phyloP scores from a whole-genome alignment of 169 alveolate genomes.

The Cryptosporidium meleagridis region DNA sequence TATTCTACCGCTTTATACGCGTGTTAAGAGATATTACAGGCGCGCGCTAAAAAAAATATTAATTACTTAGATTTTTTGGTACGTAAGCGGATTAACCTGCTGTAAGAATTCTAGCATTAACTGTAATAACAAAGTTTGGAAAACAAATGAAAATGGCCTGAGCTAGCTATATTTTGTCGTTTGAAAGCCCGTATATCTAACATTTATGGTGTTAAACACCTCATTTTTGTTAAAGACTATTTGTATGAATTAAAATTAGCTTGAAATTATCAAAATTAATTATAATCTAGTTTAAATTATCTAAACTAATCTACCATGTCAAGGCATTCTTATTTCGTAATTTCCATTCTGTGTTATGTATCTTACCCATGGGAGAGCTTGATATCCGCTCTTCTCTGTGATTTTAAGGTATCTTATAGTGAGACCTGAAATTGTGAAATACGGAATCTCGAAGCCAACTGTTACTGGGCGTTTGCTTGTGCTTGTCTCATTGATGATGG shows the following conservation, averaged over 20 bases:
- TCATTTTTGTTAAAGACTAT: not conserved
- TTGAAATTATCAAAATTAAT: not conserved
- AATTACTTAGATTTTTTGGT: not conserved
- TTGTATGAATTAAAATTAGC: not conserved
- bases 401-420: slow-evolving; percentile 97
- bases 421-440: slow-evolving; percentile 98
- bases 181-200: not conserved
- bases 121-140: not conserved
- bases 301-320: not conserved
- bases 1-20: slow-evolving; percentile 69
- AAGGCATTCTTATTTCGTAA: slow-evolving; percentile 96
- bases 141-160: not conserved
- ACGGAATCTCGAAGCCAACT: slow-evolving; percentile 99
- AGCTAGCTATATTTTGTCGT: not conserved
- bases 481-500: slow-evolving; percentile 81
- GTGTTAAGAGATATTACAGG: slow-evolving; percentile 68
- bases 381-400: slow-evolving; percentile 96
- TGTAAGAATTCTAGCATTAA: not conserved
- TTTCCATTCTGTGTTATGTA: slow-evolving; percentile 99
- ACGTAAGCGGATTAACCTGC: not conserved
- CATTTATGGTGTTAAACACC: not conserved
- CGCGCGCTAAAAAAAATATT: slow-evolving; percentile 15
- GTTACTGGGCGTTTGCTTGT: slow-evolving; percentile 91
- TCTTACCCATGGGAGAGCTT: slow-evolving; percentile 99
- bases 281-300: not conserved